phyloP scores from a whole-genome alignment of 305 asterid species.

The Andrographis paniculata region DNA sequence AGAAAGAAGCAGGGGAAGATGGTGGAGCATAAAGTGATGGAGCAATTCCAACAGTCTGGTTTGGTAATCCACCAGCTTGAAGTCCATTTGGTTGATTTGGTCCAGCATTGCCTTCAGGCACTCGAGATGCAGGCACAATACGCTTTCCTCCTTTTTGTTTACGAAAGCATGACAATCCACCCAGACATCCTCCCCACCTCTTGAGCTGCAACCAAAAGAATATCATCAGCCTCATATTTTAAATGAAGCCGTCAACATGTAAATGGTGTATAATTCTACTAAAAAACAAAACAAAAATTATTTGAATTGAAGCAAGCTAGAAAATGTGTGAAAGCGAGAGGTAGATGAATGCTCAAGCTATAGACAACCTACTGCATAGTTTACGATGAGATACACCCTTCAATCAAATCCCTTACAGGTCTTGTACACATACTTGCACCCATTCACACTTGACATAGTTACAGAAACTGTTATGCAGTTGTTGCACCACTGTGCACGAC shows the following conservation, averaged over 20 bases:
- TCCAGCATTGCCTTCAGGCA: slow-evolving; percentile 49
- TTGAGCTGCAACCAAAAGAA: slow-evolving; percentile 47
- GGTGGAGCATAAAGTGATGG: slow-evolving; percentile 88
- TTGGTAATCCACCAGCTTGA: slow-evolving; percentile 61
- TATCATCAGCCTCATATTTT: neutral
- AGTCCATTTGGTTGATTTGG: slow-evolving; percentile 63
- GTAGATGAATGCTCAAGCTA: too few species aligned
- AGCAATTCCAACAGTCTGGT: slow-evolving; percentile 49
- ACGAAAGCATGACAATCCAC: slow-evolving; percentile 78
- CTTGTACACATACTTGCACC: too few species aligned
- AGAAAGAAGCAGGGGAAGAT: slow-evolving; percentile 96
- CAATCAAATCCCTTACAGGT: too few species aligned
- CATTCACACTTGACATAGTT: too few species aligned
- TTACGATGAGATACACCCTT: too few species aligned
- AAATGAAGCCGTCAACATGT: neutral
- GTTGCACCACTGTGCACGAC: neutral
- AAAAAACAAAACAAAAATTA: too few species aligned
- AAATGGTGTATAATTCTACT: too few species aligned
- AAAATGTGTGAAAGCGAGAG: too few species aligned
- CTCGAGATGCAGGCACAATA: slow-evolving; percentile 88
- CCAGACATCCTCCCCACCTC: slow-evolving; percentile 85
- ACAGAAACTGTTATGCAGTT: too few species aligned
- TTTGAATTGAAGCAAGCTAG: too few species aligned
- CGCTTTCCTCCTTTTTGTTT: slow-evolving; percentile 96
- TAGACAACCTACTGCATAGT: too few species aligned